Evolutionary conservation across 257 asterid genomes (phyloP), one percentile per base, ranked within the genome.

Genomic region (Salvia miltiorrhiza): DNA sequence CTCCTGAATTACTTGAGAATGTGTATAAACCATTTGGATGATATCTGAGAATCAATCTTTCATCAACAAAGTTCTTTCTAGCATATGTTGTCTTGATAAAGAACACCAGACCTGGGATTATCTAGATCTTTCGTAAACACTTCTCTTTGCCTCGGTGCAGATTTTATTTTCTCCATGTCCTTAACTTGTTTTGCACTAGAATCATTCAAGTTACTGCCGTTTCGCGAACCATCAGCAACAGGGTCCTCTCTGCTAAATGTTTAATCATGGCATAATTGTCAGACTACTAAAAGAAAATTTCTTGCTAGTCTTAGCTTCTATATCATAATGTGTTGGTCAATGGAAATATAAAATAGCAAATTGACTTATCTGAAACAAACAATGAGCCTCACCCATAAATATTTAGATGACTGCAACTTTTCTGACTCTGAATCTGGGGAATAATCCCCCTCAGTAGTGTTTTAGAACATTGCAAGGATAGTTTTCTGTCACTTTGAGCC

Each of bases 51-150:
- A 69, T 32, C 63, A 77, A 16, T 21, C 26, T 63, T 37, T 67
- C 32, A 63, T 45, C 10, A 53, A 14, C 59, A 33, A 57, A 49
- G 35, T 59, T 21, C 32, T 12, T 33, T 23, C 12, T n/a, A 61
- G 55, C 63, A 56, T 62, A 50, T 61, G 69, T 52, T 44, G 48
- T 9, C 37, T 44, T 33, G 60, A 28, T 39, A 56, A 64, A 33
- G 77, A 76, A 80, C 37, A 65, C 40, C 65, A 59, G 49, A 85
- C 92, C 87, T 83, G 78, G 76, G 68, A 60, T 79, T 72, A 59
- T 76, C 69, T 33, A 73, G 72, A 70, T 70, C 78, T 63, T 76
- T 70, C 67, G 35, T 20, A 59, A 59, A 75, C 40, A 45, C 59
- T 54, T 74, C 76, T 66, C 68, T 72, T 82, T 63, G 63, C 66